phyloP scores from a whole-genome alignment of 208 protist species.

The Novymonas esmeraldas region DNA sequence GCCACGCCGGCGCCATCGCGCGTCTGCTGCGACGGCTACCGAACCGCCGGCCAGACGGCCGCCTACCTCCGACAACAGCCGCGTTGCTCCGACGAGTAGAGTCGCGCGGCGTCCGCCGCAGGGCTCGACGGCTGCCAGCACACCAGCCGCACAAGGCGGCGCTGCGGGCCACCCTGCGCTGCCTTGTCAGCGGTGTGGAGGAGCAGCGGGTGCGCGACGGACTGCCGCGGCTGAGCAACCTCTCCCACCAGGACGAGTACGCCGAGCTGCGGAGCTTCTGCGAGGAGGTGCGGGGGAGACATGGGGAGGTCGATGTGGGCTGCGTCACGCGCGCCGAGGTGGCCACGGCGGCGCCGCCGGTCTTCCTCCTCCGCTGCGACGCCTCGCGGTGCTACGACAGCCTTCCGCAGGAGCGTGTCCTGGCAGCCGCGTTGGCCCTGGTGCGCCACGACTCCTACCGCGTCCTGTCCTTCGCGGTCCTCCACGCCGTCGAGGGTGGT shows the following conservation, averaged over 20 bases:
- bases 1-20: not conserved
- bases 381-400: conserved; percentile 71
- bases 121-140: not conserved
- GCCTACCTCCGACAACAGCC: conserved; percentile 5
- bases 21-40: conserved; percentile 1
- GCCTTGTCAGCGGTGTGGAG: conserved; percentile 54
- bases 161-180: conserved; percentile 50
- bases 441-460: conserved; percentile 57
- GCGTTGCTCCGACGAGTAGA: not conserved
- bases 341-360: too few species aligned
- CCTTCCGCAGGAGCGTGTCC: conserved; percentile 62
- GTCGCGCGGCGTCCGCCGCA: not conserved
- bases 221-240: conserved; percentile 38
- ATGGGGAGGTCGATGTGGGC: not conserved
- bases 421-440: conserved; percentile 37
- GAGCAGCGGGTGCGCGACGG: conserved; percentile 35
- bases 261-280: conserved; percentile 67
- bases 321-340: too few species aligned
- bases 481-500: not conserved
- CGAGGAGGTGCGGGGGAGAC: conserved; percentile 20
- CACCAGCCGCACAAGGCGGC: conserved; percentile 25
- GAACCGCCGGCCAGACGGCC: not conserved
- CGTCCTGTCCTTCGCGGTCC: conserved; percentile 25
- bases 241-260: conserved; percentile 65
- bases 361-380: conserved; percentile 49